A percentile compares a stretch with the other conserved stretches of the same genome.
Conservation (phyloP, 108 stramenopile genomes). For the Thalassiosira profunda region DNA sequence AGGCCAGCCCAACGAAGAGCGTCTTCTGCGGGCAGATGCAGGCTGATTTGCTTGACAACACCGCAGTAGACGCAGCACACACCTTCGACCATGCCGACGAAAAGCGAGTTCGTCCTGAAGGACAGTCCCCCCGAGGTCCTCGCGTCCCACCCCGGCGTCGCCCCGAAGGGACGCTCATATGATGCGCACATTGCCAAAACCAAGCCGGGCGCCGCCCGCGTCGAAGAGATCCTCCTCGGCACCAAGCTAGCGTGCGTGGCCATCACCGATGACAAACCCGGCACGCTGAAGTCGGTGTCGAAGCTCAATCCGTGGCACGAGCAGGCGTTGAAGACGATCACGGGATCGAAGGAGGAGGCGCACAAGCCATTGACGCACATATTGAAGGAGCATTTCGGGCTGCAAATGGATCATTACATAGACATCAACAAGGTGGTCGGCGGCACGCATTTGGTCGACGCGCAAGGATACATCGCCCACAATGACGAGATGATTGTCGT, state of each 20-base stretch:
- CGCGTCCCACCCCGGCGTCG: background rate
- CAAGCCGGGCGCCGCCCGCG: slow-evolving; percentile 21
- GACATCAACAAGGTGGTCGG: slow-evolving; percentile 34
- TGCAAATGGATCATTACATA: slow-evolving; percentile 40
- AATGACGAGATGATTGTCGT: slow-evolving; percentile 63
- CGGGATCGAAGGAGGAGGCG: slow-evolving; percentile 57
- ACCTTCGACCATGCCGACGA: slow-evolving; percentile 12
- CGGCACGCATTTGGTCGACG: slow-evolving; percentile 42
- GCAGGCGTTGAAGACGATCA: slow-evolving; percentile 51
- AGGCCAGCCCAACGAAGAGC: no score
- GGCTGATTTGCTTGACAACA: no score
- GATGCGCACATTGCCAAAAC: background rate
- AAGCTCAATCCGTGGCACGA: slow-evolving; percentile 59
- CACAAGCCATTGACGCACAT: slow-evolving; percentile 47
- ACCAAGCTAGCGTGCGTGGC: slow-evolving; percentile 42
- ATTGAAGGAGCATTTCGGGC: slow-evolving; percentile 43
- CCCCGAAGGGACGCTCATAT: slow-evolving; percentile 26
- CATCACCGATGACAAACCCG: slow-evolving; percentile 51
- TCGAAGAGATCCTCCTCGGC: slow-evolving; percentile 45
- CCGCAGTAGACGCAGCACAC: no score
- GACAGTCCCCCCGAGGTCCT: slow-evolving; percentile 1
- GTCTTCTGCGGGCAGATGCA: no score
- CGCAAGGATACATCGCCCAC: slow-evolving; percentile 73
- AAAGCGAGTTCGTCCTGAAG: slow-evolving; percentile 2
- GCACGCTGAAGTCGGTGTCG: slow-evolving; percentile 27